Percentiles rank a stretch among this genome's conserved stretches.
Evolutionary conservation across 805 yeast genomes (phyloP).

Genomic region (Schizosaccharomyces cryophilus): DNA sequence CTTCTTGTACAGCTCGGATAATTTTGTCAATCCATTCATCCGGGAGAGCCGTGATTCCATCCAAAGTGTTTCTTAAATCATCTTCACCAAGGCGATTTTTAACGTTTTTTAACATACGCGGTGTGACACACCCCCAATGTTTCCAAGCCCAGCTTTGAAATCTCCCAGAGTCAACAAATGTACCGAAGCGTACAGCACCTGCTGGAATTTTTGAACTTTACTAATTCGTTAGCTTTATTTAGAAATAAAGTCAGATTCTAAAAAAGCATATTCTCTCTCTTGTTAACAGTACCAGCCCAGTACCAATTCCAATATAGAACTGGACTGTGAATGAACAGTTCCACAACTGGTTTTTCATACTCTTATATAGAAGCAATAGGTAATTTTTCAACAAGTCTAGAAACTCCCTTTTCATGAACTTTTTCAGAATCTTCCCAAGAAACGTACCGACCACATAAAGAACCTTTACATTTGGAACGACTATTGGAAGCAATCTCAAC

Average conservation of each 20-base stretch:
- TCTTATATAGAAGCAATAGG: too few species aligned
- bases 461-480: not conserved
- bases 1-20: not conserved
- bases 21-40: not conserved
- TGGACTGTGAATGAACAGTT: too few species aligned
- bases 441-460: not conserved
- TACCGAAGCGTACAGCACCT: not conserved
- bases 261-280: not conserved
- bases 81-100: not conserved
- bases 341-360: too few species aligned
- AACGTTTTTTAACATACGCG: not conserved
- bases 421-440: not conserved
- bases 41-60: not conserved
- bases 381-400: too few species aligned
- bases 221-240: not conserved
- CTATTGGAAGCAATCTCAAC: not conserved
- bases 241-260: too few species aligned
- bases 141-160: not conserved
- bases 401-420: not conserved
- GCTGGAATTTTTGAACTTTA: not conserved
- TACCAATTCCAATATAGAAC: too few species aligned
- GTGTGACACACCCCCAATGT: conserved; percentile 1
- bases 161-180: not conserved
- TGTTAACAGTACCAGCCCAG: too few species aligned
- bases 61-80: not conserved